Conservation (phyloP, 2,329 filamentous ascomycete species). For the Sporothrix pseudoabietina region DNA sequence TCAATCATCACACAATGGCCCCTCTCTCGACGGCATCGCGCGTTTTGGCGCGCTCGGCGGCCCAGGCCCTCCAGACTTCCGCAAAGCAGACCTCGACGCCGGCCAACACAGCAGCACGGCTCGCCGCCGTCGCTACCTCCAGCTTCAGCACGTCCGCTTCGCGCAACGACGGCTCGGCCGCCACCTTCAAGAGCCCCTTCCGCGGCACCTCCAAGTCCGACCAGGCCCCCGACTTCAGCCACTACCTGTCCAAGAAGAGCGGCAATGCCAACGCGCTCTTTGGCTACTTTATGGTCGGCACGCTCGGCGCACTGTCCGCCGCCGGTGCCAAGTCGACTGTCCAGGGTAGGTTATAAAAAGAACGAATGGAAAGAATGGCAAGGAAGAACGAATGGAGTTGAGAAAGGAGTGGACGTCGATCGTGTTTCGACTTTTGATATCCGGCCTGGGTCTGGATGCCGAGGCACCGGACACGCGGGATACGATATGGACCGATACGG, state of each 20-base stretch:
- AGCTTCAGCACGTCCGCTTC: constrained; percentile 55
- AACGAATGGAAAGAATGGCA: neutral
- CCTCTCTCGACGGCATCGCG: constrained; percentile 68
- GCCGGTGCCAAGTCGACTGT: constrained; percentile 97
- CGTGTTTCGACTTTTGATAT: neutral
- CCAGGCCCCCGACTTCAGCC: constrained; percentile 85
- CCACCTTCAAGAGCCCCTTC: constrained; percentile 64
- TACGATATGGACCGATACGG: neutral
- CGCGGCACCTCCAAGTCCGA: constrained; percentile 60
- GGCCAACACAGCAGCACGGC: constrained; percentile 46
- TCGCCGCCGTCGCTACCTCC: constrained; percentile 49
- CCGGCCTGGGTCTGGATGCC: neutral
- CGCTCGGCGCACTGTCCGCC: constrained; percentile 87
- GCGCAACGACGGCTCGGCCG: constrained; percentile 45
- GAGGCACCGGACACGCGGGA: neutral
- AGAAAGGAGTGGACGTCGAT: neutral
- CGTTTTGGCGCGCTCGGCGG: constrained; percentile 62
- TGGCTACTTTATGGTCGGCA: constrained; percentile 97
- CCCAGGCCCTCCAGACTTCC: constrained; percentile 31
- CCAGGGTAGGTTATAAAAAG: constrained; percentile 69
- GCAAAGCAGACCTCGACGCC: constrained; percentile 38
- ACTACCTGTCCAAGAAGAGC: constrained; percentile 74
- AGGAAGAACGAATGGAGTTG: neutral
- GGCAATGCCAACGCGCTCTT: constrained; percentile 81
- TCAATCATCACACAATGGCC: constrained; percentile 56